These are phyloP conservation scores for Capronia americana DNA, from an alignment of 2,329 filamentous ascomycete genomes.

Conservation along the genomic window DNA sequence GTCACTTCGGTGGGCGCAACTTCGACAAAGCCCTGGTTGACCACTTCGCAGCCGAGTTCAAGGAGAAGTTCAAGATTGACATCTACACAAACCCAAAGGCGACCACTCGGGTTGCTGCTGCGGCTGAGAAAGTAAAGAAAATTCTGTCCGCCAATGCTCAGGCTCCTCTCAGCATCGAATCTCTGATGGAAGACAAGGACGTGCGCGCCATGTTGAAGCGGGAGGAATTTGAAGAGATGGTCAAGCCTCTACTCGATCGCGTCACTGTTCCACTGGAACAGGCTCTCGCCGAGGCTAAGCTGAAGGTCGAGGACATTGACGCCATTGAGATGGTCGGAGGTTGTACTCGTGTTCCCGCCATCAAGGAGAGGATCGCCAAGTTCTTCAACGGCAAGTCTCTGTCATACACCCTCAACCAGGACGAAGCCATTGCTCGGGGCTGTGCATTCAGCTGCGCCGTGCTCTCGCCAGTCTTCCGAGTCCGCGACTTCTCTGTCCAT, in stretches of 20 bases:
- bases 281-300: conserved; percentile 89
- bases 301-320: conserved; percentile 91
- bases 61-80: conserved; percentile 97
- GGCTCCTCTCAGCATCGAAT: conserved; percentile 95
- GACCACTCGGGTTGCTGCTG: conserved; percentile 81
- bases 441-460: conserved; percentile 98
- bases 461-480: conserved; percentile 95
- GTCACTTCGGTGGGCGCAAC: conserved; percentile 95
- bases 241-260: conserved; percentile 80
- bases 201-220: conserved; percentile 88
- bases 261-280: conserved; percentile 80
- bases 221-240: conserved; percentile 89
- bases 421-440: conserved; percentile 93
- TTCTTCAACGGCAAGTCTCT: conserved; percentile 87
- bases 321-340: conserved; percentile 91
- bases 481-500: conserved; percentile 96
- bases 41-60: conserved; percentile 94
- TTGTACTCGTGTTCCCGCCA: conserved; percentile 86
- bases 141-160: conserved; percentile 92
- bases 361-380: conserved; percentile 86
- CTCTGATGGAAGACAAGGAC: conserved; percentile 97
- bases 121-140: conserved; percentile 98
- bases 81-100: conserved; percentile 91
- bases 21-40: conserved; percentile 95
- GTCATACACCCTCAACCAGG: conserved; percentile 97